Base-by-base conservation (phyloP, 2,329 filamentous ascomycete genomes). In the Botrytis paeoniae region DNA sequence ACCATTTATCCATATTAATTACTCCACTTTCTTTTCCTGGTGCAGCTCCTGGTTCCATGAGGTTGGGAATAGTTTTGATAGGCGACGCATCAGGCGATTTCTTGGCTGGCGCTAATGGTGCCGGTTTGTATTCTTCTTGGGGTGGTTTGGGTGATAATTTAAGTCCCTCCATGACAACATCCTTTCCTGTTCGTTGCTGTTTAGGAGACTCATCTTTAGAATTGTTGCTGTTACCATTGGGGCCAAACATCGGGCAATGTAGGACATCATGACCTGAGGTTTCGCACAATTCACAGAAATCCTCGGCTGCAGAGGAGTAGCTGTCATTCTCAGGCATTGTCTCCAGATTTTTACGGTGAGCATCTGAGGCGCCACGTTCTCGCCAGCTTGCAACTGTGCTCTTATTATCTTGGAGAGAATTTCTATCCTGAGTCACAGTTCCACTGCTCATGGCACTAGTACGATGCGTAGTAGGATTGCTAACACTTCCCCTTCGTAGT, bases 231-330 rank as follows among this genome's bases (percentile, higher is more conserved):
- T 68, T 63, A 37, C 75, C 77, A 71, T 78, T 78, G 12, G 78
- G 75, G 57, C 78, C 81, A 74, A 93, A 95, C 91, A 97, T 96
- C 70, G 93, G 94, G 86, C 95, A 98, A 35, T 93, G 97, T 73
- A 98, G 85, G 74, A 98, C 97, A 79, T 98, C 95, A 80, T 98
- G 95, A 25, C 95, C 95, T 64, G 89, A 88, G 48, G 93, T 93
- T 84, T 98, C 95, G 83, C 95, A 98, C 75, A 98, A 96, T 83
- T 98, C 96, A 83, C 95, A 98, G 71, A 80, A 80, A 69, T 77
- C 90, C 80, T 94, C 93, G 57, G 92, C 93, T 35, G 89, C 87
- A 41, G 88, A 89, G 54, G 92, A 93, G 81, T 91, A 87, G 22
- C 86, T 85, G 77, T 92, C 91, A 79, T 88, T 92, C 81, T 92